These are phyloP conservation scores for Remersonia thermophila DNA, from an alignment of 2,329 filamentous ascomycete species.

Conservation along the genomic window DNA sequence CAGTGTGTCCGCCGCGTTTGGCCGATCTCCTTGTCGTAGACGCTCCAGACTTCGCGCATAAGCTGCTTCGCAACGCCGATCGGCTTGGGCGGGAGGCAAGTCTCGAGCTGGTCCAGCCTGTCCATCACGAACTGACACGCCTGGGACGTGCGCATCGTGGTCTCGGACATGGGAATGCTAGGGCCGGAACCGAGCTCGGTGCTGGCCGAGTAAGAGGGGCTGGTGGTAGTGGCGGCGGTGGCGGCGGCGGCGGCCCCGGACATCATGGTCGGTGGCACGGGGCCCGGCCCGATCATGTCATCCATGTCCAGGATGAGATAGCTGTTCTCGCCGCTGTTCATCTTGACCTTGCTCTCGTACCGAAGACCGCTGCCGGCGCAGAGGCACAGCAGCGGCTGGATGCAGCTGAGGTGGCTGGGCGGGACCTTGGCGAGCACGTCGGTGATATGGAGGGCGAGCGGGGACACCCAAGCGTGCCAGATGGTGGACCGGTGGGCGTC, in stretches of 20 bases:
- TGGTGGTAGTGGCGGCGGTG: not conserved
- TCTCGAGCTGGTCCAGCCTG: constrained; percentile 26
- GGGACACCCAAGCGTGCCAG: constrained; percentile 15
- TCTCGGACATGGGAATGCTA: constrained; percentile 6
- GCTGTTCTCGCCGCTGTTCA: constrained; percentile 7
- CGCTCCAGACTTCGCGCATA: constrained; percentile 29
- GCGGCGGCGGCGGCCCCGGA: not conserved
- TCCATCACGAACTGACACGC: constrained; percentile 29
- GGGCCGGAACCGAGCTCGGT: too few species aligned
- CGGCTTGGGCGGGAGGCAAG: constrained; percentile 28
- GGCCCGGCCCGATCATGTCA: too few species aligned
- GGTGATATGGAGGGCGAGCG: constrained; percentile 16
- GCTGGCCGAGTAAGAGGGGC: not conserved
- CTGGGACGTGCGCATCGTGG: constrained; percentile 24
- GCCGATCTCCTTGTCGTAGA: constrained; percentile 27
- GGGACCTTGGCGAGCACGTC: constrained; percentile 15
- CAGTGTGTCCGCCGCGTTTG: constrained; percentile 25
- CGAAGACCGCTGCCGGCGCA: constrained; percentile 18
- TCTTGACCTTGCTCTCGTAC: constrained; percentile 14
- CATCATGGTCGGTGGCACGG: too few species aligned
- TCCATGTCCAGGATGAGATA: constrained; percentile 11
- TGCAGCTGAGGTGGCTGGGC: constrained; percentile 15
- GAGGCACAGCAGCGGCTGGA: constrained; percentile 19
- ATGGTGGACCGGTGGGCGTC: constrained; percentile 11
- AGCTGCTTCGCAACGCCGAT: constrained; percentile 30